A percentile compares a stretch with the other conserved stretches of the same genome.
These are phyloP conservation scores for Dunaliella sp. DNA, from an alignment of 139 green algal genomes.

Conservation along the genomic window DNA sequence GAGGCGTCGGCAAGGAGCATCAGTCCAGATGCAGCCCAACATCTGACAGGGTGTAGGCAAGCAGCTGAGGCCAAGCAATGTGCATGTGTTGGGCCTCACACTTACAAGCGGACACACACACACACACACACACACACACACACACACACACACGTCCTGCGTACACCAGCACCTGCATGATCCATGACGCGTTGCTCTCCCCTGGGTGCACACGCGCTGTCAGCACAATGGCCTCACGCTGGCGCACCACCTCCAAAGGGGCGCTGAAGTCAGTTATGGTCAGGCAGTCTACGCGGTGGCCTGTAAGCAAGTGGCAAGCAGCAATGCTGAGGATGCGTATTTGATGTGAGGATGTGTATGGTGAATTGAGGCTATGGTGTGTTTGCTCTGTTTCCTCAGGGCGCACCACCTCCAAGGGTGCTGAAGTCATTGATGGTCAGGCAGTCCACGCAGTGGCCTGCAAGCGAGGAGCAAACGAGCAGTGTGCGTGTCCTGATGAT, in stretches of 20 bases:
- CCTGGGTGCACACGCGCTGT: slow-evolving; percentile 72
- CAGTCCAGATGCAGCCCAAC: background rate
- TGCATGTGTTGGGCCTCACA: too few species aligned
- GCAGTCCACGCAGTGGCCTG: slow-evolving; percentile 39
- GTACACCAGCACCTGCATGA: slow-evolving; percentile 51
- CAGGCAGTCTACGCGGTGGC: slow-evolving; percentile 40
- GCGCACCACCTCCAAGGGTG: slow-evolving; percentile 27
- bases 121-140: too few species aligned
- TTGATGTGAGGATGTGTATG: too few species aligned
- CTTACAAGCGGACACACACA: too few species aligned
- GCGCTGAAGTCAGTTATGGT: slow-evolving; percentile 55
- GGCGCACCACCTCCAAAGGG: slow-evolving; percentile 24
- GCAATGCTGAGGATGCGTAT: too few species aligned
- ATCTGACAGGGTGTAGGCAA: background rate
- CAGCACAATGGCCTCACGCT: slow-evolving; percentile 46
- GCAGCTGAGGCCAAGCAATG: background rate
- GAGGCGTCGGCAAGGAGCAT: background rate
- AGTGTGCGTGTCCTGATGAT: too few species aligned
- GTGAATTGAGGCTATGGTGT: too few species aligned
- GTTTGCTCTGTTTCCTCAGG: too few species aligned
- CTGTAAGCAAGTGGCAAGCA: too few species aligned
- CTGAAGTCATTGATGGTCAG: slow-evolving; percentile 58
- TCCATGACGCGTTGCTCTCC: slow-evolving; percentile 74
- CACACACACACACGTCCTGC: background rate
- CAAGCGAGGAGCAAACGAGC: too few species aligned